These are phyloP conservation scores for Coniferiporia weirii DNA, from an alignment of 1,284 basidiomycete species.

Conservation along the genomic window DNA sequence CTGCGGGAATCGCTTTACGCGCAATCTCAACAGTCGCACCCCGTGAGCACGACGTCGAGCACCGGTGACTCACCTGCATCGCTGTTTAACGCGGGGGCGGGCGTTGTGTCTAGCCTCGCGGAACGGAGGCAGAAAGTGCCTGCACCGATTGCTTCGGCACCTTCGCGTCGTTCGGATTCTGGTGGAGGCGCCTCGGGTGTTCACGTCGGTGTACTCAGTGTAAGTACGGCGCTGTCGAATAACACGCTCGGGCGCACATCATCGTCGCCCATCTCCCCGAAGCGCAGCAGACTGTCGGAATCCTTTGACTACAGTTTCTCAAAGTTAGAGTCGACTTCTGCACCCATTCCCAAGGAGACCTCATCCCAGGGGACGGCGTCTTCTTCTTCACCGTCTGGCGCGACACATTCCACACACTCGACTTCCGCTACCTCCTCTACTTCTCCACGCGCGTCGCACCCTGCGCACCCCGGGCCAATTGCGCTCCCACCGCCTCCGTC, in stretches of 20 bases:
- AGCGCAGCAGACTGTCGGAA: not conserved
- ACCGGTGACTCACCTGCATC: not conserved
- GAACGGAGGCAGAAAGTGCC: constrained; percentile 8
- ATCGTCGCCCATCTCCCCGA: not conserved
- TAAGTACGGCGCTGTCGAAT: not conserved
- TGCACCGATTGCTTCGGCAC: constrained; percentile 1
- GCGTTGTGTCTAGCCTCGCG: not conserved
- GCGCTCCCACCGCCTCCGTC: constrained; percentile 55
- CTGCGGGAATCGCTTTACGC: not conserved
- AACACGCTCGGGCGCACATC: not conserved
- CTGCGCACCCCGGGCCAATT: constrained; percentile 66
- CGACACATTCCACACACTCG: not conserved
- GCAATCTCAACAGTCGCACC: not conserved
- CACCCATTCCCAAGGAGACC: not conserved
- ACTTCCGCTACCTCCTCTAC: not conserved
- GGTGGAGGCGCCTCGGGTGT: too few relatives aligned
- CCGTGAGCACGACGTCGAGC: not conserved
- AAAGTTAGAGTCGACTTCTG: not conserved
- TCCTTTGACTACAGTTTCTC: not conserved
- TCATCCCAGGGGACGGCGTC: not conserved
- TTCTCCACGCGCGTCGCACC: constrained; percentile 31
- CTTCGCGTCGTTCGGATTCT: too few relatives aligned
- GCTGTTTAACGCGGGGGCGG: not conserved
- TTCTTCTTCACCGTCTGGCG: not conserved
- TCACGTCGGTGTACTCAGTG: not conserved